Base-by-base conservation (phyloP, 2,329 filamentous ascomycete species). In the Alternaria sp. region DNA sequence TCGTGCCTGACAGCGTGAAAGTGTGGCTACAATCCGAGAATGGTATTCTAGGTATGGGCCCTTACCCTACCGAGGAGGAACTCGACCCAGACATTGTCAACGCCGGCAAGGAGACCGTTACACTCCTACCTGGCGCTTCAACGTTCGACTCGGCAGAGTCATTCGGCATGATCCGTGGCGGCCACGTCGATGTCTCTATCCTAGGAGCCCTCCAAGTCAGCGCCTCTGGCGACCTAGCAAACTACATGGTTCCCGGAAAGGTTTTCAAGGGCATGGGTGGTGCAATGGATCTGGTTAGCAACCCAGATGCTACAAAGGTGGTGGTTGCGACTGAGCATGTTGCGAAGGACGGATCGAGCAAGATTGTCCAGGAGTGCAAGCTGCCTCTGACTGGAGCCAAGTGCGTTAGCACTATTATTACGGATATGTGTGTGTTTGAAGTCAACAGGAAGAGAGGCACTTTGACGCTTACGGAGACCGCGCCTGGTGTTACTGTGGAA, bases 321-420 rank as follows among this genome's bases (percentile, higher is more conserved):
- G 92, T 97, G 2, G 90, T 96, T 53, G 94, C 92, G 4, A 96
- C 96, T 87, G 92, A 96, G 80, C 93, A 97, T 80, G 93, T 91
- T 5, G 92, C 96, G 71, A 96, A 96, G 86, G 93, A 94, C 81
- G 93, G 93, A 61, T 90, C 89, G 71, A 84, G 92, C 63, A 97
- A 97, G 87, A 95, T 97, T 74, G 85, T 96, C 65, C 92, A 92
- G 82, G 90, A 72, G 33, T 79, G 77, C 61, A 62, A 62, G 45
- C 61, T 79, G 45, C 77, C 77, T n/a, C 60, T 79, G 2, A 79
- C 77, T 0, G 77, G 77, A 13, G 72, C 71, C 23, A 66, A 56
- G 54, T 78, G 75, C 49, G 75, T 78, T 6, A 74, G 71, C 57
- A 73, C 69, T 2, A 78, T 79, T 39, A 78, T 79, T n/a, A 78